phyloP scores from a whole-genome alignment of 768 basidiomycete genomes.

The Xerocomellus dryophilus region DNA sequence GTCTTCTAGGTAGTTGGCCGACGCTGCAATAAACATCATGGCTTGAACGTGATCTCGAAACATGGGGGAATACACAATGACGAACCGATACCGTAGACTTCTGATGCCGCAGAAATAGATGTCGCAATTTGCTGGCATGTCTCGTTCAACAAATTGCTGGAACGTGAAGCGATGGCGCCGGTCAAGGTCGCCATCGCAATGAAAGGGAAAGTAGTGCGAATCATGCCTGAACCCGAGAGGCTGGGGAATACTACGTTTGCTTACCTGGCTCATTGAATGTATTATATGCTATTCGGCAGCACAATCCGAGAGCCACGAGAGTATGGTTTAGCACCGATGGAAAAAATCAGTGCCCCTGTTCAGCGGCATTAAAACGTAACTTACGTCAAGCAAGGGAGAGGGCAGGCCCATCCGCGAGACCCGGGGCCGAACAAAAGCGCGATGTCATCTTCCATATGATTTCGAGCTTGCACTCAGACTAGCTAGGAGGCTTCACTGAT shows the following conservation, averaged over 20 bases:
- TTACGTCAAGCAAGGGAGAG: not conserved
- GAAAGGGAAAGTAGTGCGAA: not conserved
- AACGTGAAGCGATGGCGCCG: not conserved
- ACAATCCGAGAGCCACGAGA: too few species aligned
- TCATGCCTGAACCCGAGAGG: not conserved
- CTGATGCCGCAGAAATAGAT: conserved; percentile 6
- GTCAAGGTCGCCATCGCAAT: not conserved
- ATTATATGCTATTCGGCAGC: not conserved
- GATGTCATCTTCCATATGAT: not conserved
- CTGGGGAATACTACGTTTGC: too few species aligned
- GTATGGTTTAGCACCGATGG: not conserved
- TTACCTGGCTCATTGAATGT: too few species aligned
- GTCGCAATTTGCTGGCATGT: not conserved
- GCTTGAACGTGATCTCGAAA: not conserved
- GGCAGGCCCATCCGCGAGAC: too few species aligned
- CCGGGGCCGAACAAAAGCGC: not conserved
- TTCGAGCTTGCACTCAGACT: not conserved
- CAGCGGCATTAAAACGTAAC: not conserved
- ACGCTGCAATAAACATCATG: not conserved
- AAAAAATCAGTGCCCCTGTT: too few species aligned
- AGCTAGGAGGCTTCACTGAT: not conserved
- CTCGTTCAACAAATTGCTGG: not conserved
- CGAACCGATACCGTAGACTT: conserved; percentile 2
- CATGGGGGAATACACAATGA: not conserved
- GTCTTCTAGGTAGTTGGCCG: conserved; percentile 38